These are phyloP conservation scores for Apiospora malaysiana DNA, from an alignment of 2,329 filamentous ascomycete genomes.

Conservation along the genomic window DNA sequence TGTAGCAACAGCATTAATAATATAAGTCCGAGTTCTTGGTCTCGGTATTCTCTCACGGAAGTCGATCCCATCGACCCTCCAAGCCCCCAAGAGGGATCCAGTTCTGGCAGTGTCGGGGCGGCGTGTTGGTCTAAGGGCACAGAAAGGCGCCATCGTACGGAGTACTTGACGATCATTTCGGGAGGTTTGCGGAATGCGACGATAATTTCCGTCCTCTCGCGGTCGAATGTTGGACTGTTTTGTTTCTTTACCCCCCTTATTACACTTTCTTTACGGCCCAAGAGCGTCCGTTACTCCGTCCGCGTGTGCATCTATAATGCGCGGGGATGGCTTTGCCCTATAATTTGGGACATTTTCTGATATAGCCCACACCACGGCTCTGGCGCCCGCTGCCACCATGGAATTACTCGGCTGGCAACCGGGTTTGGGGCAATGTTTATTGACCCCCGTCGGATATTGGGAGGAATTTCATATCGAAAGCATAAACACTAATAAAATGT, in stretches of 20 bases:
- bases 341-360: background rate
- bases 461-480: background rate
- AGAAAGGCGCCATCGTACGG: too few species aligned
- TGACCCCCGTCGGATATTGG: conserved; percentile 1
- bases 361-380: background rate
- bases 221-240: background rate
- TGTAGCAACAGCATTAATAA: background rate
- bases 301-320: background rate
- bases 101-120: background rate
- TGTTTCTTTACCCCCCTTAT: background rate
- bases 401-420: conserved; percentile 1
- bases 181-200: conserved; percentile 17
- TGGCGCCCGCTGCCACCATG: background rate
- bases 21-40: background rate
- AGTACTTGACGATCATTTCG: background rate
- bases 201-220: conserved; percentile 4
- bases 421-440: background rate
- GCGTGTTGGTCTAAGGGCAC: background rate
- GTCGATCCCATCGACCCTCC: background rate
- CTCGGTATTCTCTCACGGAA: background rate
- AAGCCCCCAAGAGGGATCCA: background rate
- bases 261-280: too few species aligned
- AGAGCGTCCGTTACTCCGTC: background rate
- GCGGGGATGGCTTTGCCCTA: background rate
- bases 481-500: conserved; percentile 6